These are phyloP conservation scores for Apiospora kogelbergensis DNA, from an alignment of 2,329 filamentous ascomycete species.

Conservation along the genomic window DNA sequence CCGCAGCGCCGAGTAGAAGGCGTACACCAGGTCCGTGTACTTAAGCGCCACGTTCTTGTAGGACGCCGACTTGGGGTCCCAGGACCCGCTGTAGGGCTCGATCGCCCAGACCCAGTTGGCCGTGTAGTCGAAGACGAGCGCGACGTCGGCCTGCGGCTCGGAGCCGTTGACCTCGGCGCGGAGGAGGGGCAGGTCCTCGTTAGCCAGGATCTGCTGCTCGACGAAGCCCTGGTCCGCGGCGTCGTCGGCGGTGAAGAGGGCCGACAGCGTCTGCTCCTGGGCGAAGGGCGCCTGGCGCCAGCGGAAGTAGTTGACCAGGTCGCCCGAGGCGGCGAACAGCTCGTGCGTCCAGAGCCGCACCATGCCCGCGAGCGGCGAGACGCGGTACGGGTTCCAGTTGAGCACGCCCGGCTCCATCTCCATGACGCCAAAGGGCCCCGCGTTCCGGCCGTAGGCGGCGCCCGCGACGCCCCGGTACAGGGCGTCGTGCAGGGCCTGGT, in stretches of 20 bases:
- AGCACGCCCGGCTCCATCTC: conserved; percentile 26
- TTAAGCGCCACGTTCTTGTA: conserved; percentile 18
- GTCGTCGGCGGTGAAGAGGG: conserved; percentile 20
- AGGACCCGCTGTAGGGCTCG: conserved; percentile 24
- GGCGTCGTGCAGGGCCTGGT: conserved; percentile 21
- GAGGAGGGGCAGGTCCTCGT: conserved; percentile 19
- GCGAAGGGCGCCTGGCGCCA: conserved; percentile 25
- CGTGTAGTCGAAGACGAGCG: conserved; percentile 22
- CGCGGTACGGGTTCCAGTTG: conserved; percentile 23
- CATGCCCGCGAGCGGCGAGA: conserved; percentile 21
- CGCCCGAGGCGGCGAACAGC: conserved; percentile 20
- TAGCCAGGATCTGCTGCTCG: conserved; percentile 17
- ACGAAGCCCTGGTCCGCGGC: conserved; percentile 19
- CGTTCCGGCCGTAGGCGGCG: conserved; percentile 18
- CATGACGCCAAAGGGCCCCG: conserved; percentile 23
- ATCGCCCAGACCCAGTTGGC: conserved; percentile 22
- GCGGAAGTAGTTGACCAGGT: conserved; percentile 23
- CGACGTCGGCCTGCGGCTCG: conserved; percentile 19
- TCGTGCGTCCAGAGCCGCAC: conserved; percentile 24
- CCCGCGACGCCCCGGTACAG: conserved; percentile 22
- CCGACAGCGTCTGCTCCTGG: conserved; percentile 24
- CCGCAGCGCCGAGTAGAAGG: conserved; percentile 22
- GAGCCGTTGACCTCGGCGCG: conserved; percentile 8
- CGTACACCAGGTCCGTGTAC: conserved; percentile 20
- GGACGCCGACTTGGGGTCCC: conserved; percentile 18